These are phyloP conservation scores for Sordaria brevicollis DNA, from an alignment of 495 filamentous ascomycete species.

Conservation along the genomic window DNA sequence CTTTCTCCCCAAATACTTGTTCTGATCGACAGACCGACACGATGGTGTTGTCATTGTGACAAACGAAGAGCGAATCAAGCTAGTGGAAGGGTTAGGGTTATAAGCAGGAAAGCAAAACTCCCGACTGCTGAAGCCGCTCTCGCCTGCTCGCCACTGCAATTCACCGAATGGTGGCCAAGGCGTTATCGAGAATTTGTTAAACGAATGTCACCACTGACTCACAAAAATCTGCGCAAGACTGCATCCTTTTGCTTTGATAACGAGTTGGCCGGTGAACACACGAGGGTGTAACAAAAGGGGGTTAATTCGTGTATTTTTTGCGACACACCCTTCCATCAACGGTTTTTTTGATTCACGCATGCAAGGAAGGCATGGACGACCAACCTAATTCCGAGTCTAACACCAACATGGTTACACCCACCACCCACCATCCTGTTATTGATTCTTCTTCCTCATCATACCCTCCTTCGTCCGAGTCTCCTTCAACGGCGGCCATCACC, in stretches of 20 bases:
- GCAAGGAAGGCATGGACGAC: neutral
- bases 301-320: neutral
- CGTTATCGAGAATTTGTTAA: neutral
- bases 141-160: neutral
- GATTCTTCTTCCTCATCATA: constrained; percentile 8
- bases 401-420: neutral
- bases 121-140: neutral
- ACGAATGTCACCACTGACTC: neutral
- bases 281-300: neutral
- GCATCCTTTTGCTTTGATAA: neutral
- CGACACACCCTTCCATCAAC: neutral
- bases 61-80: neutral
- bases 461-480: neutral
- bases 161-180: neutral
- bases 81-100: neutral
- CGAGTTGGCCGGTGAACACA: neutral
- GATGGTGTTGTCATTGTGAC: neutral
- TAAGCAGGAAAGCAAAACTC: neutral
- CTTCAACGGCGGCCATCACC: no score
- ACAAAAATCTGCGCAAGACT: neutral
- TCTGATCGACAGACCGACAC: neutral
- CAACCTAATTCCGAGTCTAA: neutral
- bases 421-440: constrained; percentile 13
- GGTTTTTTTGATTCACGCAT: neutral
- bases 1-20: neutral